Evolutionary conservation across 2,329 filamentous ascomycete genomes (phyloP).

Genomic region (Talaromyces pinophilus): DNA sequence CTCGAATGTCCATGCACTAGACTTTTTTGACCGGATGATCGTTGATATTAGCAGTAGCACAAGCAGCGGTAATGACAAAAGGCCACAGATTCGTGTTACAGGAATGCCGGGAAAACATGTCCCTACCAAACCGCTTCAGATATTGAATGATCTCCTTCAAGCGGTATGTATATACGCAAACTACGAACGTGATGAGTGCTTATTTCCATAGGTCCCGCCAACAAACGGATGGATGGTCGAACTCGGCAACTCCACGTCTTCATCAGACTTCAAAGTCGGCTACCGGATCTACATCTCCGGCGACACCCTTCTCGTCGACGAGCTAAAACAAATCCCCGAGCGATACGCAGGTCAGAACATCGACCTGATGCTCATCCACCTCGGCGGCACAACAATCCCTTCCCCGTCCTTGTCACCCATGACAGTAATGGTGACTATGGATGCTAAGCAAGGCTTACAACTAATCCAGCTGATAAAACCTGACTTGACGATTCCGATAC

Average conservation of each 20-base stretch:
- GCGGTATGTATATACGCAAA: conserved; percentile 36
- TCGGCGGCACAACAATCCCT: conserved; percentile 67
- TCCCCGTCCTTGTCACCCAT: conserved; percentile 59
- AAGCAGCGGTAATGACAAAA: conserved; percentile 24
- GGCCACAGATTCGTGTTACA: conserved; percentile 57
- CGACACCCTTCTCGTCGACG: conserved; percentile 64
- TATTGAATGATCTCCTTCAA: conserved; percentile 50
- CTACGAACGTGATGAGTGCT: not conserved
- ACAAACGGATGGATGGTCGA: conserved; percentile 69
- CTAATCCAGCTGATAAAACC: conserved; percentile 62
- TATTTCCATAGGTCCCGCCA: conserved; percentile 54
- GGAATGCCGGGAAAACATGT: conserved; percentile 68
- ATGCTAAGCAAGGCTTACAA: conserved; percentile 62
- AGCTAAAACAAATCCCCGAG: conserved; percentile 62
- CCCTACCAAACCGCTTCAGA: conserved; percentile 46
- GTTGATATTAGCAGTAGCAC: conserved; percentile 40
- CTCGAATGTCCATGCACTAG: conserved; percentile 56
- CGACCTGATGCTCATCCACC: conserved; percentile 67
- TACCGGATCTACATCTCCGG: conserved; percentile 68
- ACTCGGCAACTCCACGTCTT: conserved; percentile 50
- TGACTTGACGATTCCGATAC: conserved; percentile 64
- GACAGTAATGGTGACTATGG: conserved; percentile 72
- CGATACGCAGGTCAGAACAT: conserved; percentile 57
- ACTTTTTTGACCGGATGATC: conserved; percentile 57
- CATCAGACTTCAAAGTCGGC: conserved; percentile 45